phyloP scores from a whole-genome alignment of 768 basidiomycete species.

The Lactifluus echinatus region DNA sequence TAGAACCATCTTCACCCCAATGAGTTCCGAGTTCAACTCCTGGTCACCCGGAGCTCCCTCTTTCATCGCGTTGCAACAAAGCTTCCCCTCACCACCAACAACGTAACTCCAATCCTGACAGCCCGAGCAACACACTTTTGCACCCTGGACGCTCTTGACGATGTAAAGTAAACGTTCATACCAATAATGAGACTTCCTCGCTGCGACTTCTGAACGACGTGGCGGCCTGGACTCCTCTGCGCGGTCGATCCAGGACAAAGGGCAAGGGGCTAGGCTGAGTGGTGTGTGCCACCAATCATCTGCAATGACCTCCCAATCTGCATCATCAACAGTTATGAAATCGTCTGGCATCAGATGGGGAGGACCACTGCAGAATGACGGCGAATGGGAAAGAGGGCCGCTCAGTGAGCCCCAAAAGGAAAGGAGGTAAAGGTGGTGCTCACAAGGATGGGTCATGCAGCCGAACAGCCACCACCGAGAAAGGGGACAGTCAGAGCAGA shows the following conservation, averaged over 20 bases:
- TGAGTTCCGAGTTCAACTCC: slow-evolving; percentile 11
- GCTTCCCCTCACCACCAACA: neutral
- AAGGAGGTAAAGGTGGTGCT: slow-evolving; percentile 15
- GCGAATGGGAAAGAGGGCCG: slow-evolving; percentile 15
- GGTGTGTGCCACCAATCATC: slow-evolving; percentile 21
- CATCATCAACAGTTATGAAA: slow-evolving; percentile 13
- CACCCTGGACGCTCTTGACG: neutral
- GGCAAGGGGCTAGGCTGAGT: slow-evolving; percentile 8
- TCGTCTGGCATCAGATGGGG: slow-evolving; percentile 16
- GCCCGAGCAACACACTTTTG: slow-evolving; percentile 8
- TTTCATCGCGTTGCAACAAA: slow-evolving; percentile 3
- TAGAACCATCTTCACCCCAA: slow-evolving; percentile 13
- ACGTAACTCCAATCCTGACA: slow-evolving; percentile 15
- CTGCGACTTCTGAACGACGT: slow-evolving; percentile 5
- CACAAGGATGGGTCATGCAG: slow-evolving; percentile 18
- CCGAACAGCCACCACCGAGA: slow-evolving; percentile 16
- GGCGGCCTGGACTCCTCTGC: neutral
- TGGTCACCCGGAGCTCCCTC: slow-evolving; percentile 1
- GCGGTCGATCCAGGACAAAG: slow-evolving; percentile 13
- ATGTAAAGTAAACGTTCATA: slow-evolving; percentile 11
- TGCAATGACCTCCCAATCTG: slow-evolving; percentile 18
- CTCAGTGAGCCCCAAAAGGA: slow-evolving; percentile 17
- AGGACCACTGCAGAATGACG: slow-evolving; percentile 8
- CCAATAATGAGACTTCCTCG: slow-evolving; percentile 7
- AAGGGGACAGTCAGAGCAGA: slow-evolving; percentile 9